Conservation (phyloP, 2,329 filamentous ascomycete genomes). For the Fusarium sp. region DNA sequence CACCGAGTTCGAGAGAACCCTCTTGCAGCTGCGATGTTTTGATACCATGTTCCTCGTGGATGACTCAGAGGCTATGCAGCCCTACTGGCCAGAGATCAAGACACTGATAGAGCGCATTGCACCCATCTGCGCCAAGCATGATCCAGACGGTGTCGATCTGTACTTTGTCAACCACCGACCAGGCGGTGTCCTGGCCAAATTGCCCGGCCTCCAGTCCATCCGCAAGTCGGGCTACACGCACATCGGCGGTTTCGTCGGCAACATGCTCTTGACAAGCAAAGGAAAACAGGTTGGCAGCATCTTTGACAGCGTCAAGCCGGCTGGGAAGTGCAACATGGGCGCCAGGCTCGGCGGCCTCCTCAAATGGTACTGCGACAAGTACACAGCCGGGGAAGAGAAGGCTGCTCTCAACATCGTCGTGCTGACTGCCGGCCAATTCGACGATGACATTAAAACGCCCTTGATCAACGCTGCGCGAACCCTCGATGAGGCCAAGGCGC, state of each 20-base stretch:
- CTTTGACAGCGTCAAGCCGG: constrained; percentile 10
- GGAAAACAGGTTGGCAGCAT: constrained; percentile 12
- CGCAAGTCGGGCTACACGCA: constrained; percentile 14
- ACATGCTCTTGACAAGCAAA: constrained; percentile 12
- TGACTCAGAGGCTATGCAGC: constrained; percentile 12
- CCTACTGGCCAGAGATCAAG: constrained; percentile 17
- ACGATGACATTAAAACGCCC: constrained; percentile 15
- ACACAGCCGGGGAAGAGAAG: constrained; percentile 9
- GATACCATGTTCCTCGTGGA: constrained; percentile 16
- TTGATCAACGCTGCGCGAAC: constrained; percentile 8
- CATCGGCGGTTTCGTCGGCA: constrained; percentile 7
- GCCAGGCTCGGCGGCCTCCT: constrained; percentile 7
- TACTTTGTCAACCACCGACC: constrained; percentile 18
- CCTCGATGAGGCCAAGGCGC: constrained; percentile 15
- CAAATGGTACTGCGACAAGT: constrained; percentile 20
- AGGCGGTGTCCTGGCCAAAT: constrained; percentile 3
- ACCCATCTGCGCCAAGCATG: constrained; percentile 10
- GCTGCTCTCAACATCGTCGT: constrained; percentile 13
- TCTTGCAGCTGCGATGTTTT: constrained; percentile 11
- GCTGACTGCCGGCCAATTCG: constrained; percentile 3
- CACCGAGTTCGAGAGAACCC: constrained; percentile 7
- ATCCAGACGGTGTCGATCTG: constrained; percentile 9
- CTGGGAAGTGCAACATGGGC: constrained; percentile 17
- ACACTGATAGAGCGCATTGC: constrained; percentile 17
- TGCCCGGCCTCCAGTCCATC: constrained; percentile 12